Evolutionary conservation across 768 basidiomycete genomes (phyloP).

Genomic region (Lactarius trivialis): DNA sequence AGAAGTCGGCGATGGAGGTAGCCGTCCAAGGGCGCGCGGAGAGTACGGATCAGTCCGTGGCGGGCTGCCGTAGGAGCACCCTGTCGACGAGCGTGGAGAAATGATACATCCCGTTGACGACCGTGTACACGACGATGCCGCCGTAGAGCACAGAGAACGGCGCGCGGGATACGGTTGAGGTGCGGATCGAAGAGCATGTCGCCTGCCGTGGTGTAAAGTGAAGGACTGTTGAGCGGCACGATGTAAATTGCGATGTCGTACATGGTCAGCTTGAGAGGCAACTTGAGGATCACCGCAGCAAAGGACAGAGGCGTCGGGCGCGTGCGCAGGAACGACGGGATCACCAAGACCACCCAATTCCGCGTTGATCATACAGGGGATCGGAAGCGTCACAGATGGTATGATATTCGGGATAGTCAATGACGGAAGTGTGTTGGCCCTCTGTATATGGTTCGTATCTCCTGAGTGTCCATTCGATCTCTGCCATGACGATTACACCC

Average conservation of each 20-base stretch:
- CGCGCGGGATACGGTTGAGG: not conserved
- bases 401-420: not conserved
- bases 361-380: not conserved
- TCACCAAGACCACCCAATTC: not conserved
- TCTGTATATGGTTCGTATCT: slow-evolving; percentile 38
- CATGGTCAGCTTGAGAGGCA: not conserved
- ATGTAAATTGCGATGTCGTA: not conserved
- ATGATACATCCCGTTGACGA: not conserved
- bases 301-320: not conserved
- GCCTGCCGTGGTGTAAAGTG: not conserved
- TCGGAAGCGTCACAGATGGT: not conserved
- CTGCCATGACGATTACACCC: not conserved
- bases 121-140: not conserved
- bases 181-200: not conserved
- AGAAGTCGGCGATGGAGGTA: not conserved
- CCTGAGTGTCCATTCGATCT: slow-evolving; percentile 24
- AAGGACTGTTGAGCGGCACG: not conserved
- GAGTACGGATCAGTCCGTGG: not conserved
- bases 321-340: not conserved
- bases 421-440: slow-evolving; percentile 42
- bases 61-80: not conserved
- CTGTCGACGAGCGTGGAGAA: not conserved
- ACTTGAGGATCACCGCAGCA: not conserved
- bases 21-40: not conserved
- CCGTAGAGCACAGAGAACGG: not conserved